Base-by-base conservation (phyloP, 2,329 filamentous ascomycete species). In the Diatrype stigma region DNA sequence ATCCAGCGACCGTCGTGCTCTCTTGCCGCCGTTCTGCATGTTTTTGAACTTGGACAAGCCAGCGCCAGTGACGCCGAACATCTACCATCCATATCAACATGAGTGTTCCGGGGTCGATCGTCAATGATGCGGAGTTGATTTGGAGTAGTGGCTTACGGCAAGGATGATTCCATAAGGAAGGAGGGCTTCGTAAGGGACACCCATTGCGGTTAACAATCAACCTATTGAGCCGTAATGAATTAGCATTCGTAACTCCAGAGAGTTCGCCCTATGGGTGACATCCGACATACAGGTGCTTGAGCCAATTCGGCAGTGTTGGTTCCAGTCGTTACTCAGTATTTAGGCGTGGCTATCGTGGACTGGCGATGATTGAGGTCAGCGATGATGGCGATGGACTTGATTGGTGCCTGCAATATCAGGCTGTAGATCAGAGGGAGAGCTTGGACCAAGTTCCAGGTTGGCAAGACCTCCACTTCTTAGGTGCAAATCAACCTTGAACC, bases 131-230 rank as follows among this genome's bases (percentile, higher is more conserved):
- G 50, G 23, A 40, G 8, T 6, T 16, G 14, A n/a, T 23, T 46
- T 21, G 48, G 2, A 40, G 45, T 45, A 17, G n/a, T 48, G 40
- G 53, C 80, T 69, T 76, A 85, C 82, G 64, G 70, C 74, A 61
- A 81, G 68, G 68, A 85, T 80, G 75, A 86, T 84, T 68, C 72
- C 82, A 69, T 85, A 85, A 42, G 82, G 82, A 69, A 86, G 73
- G 58, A 86, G 65, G 46, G 81, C 72, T 70, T 86, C 82, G 71
- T 85, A 86, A 45, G 82, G 82, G 57, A 86, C 71, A 53, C 79
- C 79, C 82, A 86, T 86, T 48, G 64, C 69, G 69, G 55, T 56
- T 30, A 30, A 57, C 42, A 48, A 42, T 32, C 17, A 46, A 37
- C 45, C 47, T 50, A 46, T 45, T 17, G 17, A 17, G 19, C 6